A percentile compares a stretch with the other conserved stretches of the same genome.
Conservation (phyloP, 441 rosid genomes). For the Breynia disticha region DNA sequence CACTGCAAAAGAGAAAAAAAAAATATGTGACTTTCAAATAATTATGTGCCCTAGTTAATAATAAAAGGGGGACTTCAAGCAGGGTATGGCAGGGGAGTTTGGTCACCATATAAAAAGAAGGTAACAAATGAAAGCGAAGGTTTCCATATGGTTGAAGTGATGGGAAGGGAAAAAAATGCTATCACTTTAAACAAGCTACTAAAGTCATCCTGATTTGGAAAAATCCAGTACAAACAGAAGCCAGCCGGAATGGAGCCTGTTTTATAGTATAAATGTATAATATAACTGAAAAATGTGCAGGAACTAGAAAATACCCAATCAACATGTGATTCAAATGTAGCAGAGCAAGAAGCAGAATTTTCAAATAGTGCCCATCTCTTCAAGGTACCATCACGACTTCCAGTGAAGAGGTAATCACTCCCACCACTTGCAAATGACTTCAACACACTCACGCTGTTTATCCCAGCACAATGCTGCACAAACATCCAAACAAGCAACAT, state of each 20-base stretch:
- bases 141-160: too few relatives aligned
- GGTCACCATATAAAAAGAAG: too few relatives aligned
- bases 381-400: constrained; percentile 98
- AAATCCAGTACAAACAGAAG: background rate
- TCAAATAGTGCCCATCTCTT: constrained; percentile 88
- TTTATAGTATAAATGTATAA: too few relatives aligned
- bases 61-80: too few relatives aligned
- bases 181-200: background rate
- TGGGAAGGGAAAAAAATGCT: too few relatives aligned
- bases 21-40: too few relatives aligned
- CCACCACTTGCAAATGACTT: constrained; percentile 49
- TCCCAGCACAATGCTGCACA: constrained; percentile 94
- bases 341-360: constrained; percentile 64
- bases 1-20: background rate
- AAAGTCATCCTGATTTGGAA: background rate
- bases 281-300: background rate
- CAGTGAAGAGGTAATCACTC: constrained; percentile 66
- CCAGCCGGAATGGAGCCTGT: too few relatives aligned
- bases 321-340: constrained; percentile 97
- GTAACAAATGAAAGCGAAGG: too few relatives aligned
- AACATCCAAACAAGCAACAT: constrained; percentile 11
- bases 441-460: constrained; percentile 74
- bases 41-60: too few relatives aligned
- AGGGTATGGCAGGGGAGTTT: too few relatives aligned
- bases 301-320: constrained; percentile 68